phyloP scores from a whole-genome alignment of 106 monocot species.

The Apostasia shenzhenica region DNA sequence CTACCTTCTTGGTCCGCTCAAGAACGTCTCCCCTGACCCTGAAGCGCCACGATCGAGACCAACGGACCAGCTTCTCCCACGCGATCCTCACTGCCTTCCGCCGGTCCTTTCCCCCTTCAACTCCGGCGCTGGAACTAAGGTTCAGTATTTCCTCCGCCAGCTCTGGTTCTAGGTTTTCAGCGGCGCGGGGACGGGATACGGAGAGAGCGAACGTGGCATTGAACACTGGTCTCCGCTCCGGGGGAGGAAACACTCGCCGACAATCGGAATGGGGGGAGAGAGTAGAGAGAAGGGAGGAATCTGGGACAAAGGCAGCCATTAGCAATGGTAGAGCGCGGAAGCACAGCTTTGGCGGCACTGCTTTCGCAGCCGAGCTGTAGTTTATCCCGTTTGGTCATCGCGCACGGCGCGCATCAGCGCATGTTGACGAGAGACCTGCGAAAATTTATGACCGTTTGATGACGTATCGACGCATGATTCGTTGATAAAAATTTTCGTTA shows the following conservation, averaged over 20 bases:
- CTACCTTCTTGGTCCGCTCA: slow-evolving; percentile 70
- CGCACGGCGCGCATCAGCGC: too few species aligned
- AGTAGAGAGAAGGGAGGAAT: background rate
- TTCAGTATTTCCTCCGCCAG: slow-evolving; percentile 10
- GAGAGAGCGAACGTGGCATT: background rate
- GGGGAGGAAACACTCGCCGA: background rate
- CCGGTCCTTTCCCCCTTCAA: slow-evolving; percentile 41
- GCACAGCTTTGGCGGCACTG: too few species aligned
- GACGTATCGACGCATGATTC: too few species aligned
- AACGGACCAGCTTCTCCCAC: slow-evolving; percentile 97
- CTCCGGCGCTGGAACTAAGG: background rate
- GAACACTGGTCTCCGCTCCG: too few species aligned
- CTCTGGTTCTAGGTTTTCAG: slow-evolving; percentile 25
- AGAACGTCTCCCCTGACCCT: slow-evolving; percentile 58
- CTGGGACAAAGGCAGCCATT: background rate
- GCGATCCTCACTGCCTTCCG: slow-evolving; percentile 62
- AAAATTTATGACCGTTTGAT: too few species aligned
- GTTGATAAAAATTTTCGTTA: too few species aligned
- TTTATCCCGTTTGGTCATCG: background rate
- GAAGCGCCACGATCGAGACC: slow-evolving; percentile 91
- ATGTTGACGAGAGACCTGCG: too few species aligned
- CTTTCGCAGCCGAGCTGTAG: background rate
- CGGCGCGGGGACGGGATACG: slow-evolving; percentile 16
- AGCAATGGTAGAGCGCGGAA: background rate
- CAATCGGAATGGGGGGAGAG: background rate